Conservation (phyloP, 805 yeast genomes). For the Hanseniaspora osmophila region DNA sequence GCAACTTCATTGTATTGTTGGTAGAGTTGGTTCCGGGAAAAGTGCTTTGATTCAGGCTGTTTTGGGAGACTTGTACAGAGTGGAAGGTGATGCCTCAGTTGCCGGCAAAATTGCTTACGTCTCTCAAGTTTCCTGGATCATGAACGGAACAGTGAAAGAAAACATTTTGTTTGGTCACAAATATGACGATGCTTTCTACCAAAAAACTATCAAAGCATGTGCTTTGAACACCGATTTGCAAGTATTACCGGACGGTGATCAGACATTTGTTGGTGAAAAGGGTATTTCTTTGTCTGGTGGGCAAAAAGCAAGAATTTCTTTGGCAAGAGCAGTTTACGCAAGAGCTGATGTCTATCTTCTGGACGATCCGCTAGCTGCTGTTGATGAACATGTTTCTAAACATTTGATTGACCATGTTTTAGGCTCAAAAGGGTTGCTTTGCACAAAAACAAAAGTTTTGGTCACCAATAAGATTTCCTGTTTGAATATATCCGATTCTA, state of each 20-base stretch:
- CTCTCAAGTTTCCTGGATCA: slow-evolving; percentile 91
- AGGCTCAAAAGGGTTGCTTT: slow-evolving; percentile 66
- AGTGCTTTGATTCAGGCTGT: slow-evolving; percentile 68
- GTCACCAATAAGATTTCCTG: slow-evolving; percentile 84
- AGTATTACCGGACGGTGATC: slow-evolving; percentile 77
- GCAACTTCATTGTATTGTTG: slow-evolving; percentile 72
- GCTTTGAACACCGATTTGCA: slow-evolving; percentile 69
- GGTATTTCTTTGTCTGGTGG: slow-evolving; percentile 96
- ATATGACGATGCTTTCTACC: slow-evolving; percentile 69
- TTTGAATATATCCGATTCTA: slow-evolving; percentile 54
- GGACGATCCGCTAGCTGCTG: slow-evolving; percentile 92
- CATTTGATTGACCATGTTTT: slow-evolving; percentile 73
- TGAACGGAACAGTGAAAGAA: slow-evolving; percentile 86
- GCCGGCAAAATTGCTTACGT: slow-evolving; percentile 80
- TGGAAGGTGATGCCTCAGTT: slow-evolving; percentile 55
- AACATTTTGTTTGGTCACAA: slow-evolving; percentile 83
- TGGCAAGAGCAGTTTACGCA: slow-evolving; percentile 92
- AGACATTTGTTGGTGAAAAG: slow-evolving; percentile 89
- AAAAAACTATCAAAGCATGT: slow-evolving; percentile 73
- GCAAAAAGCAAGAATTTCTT: slow-evolving; percentile 86
- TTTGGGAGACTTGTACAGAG: slow-evolving; percentile 69
- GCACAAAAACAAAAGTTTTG: slow-evolving; percentile 58
- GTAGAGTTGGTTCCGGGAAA: slow-evolving; percentile 84
- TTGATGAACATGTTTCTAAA: slow-evolving; percentile 90
- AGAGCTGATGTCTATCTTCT: slow-evolving; percentile 82